Evolutionary conservation across 805 yeast genomes (phyloP).

Genomic region (Brettanomyces bruxellensis): DNA sequence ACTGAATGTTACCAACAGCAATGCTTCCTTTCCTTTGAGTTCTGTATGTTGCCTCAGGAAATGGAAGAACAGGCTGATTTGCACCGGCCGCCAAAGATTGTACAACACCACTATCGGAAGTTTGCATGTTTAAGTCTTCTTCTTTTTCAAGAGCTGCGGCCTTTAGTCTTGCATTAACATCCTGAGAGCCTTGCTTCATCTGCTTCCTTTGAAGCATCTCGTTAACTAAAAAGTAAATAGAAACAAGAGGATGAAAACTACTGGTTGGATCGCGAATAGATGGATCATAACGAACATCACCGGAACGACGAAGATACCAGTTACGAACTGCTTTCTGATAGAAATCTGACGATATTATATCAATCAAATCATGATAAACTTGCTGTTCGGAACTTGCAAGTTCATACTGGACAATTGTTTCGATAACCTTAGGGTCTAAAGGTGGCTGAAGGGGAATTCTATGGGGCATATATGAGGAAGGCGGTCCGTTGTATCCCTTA

Average conservation of each 20-base stretch:
- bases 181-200: not conserved
- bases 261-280: conserved; percentile 64
- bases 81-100: conserved; percentile 7
- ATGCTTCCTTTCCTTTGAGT: conserved; percentile 23
- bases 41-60: conserved; percentile 35
- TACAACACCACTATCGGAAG: no score
- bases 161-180: conserved; percentile 1
- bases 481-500: conserved; percentile 71
- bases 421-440: conserved; percentile 54
- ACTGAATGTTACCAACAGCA: conserved; percentile 14
- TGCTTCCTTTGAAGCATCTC: conserved; percentile 68
- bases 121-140: conserved; percentile 8
- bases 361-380: conserved; percentile 45
- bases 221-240: conserved; percentile 77
- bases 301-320: conserved; percentile 43
- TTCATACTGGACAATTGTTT: conserved; percentile 70
- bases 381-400: conserved; percentile 56
- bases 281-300: conserved; percentile 13
- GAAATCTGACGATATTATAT: conserved; percentile 51
- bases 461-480: conserved; percentile 64
- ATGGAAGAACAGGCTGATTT: conserved; percentile 22
- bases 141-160: no score
- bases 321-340: conserved; percentile 54
- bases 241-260: conserved; percentile 81
- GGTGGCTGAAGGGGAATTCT: conserved; percentile 70